Percentiles rank a stretch among this genome's conserved stretches.
Evolutionary conservation across 768 basidiomycete genomes (phyloP).

Genomic region (Tulasnella sp.): DNA sequence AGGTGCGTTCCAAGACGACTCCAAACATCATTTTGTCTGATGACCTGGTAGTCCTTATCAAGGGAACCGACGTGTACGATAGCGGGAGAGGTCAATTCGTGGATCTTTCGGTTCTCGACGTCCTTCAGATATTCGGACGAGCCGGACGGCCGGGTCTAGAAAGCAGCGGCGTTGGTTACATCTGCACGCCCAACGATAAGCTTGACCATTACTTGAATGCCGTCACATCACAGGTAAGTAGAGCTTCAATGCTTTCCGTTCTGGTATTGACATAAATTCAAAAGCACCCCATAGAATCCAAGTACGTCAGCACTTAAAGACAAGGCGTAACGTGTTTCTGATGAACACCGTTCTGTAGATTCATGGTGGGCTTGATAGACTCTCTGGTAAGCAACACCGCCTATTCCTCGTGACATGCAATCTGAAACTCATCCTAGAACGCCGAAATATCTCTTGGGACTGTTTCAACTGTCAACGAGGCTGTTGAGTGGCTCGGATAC

Average conservation of each 20-base stretch:
- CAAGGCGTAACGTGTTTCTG: not conserved
- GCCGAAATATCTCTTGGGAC: conserved; percentile 94
- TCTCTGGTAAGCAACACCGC: conserved; percentile 34
- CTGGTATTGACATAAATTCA: conserved; percentile 2
- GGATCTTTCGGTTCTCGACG: conserved; percentile 89
- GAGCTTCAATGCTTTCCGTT: not conserved
- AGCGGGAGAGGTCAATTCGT: conserved; percentile 80
- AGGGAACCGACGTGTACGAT: conserved; percentile 96
- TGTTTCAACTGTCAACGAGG: conserved; percentile 76
- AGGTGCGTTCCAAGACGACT: conserved; percentile 33
- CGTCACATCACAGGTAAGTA: conserved; percentile 67
- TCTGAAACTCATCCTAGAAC: conserved; percentile 33
- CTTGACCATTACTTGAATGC: conserved; percentile 81
- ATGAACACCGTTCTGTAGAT: conserved; percentile 29
- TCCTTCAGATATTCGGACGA: conserved; percentile 94
- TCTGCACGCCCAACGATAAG: conserved; percentile 91
- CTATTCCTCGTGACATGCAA: not conserved
- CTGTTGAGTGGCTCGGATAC: conserved; percentile 89
- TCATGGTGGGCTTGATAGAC: conserved; percentile 75
- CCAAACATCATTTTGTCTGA: not conserved
- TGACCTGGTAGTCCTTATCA: conserved; percentile 62
- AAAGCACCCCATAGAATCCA: conserved; percentile 92
- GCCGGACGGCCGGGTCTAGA: conserved; percentile 85
- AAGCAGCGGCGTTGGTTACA: conserved; percentile 90
- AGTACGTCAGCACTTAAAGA: conserved; percentile 36